Percentiles rank a stretch among this genome's conserved stretches.
Evolutionary conservation across 257 asterid species (phyloP).

Genomic region (Nicotiana tabacum): DNA sequence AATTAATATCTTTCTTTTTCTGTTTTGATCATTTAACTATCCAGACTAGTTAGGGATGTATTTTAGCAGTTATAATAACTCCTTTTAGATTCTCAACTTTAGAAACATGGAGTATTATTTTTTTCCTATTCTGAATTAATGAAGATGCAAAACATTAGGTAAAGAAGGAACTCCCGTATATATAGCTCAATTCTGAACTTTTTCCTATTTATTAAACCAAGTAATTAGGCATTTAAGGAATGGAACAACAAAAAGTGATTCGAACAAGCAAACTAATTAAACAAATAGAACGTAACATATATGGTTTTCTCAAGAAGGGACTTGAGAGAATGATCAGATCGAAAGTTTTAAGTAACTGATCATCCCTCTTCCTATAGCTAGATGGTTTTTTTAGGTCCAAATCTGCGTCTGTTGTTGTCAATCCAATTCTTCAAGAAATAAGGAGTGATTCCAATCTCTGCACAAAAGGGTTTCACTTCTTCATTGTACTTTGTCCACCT

Average conservation of each 20-base stretch:
- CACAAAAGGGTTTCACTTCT: background rate
- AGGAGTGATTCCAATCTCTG: slow-evolving; percentile 10
- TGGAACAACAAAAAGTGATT: background rate
- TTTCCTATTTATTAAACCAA: no score
- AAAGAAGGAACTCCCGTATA: no score
- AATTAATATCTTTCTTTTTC: no score
- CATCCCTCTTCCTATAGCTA: background rate
- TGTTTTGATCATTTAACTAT: background rate
- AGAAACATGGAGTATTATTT: no score
- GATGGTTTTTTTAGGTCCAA: background rate
- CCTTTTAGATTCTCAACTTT: no score
- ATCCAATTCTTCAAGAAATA: slow-evolving; percentile 10
- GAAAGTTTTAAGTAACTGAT: no score
- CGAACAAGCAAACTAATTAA: background rate
- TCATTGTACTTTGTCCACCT: background rate
- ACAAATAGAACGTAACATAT: background rate
- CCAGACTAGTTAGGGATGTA: background rate
- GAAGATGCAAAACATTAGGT: no score
- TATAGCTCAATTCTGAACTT: no score
- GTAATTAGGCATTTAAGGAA: background rate
- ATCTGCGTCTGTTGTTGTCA: background rate
- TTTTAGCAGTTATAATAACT: background rate
- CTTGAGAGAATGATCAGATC: background rate
- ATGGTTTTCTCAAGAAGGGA: background rate
- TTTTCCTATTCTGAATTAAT: no score